Evolutionary conservation across 2,329 filamentous ascomycete genomes (phyloP).

Genomic region (Cryoendolithus antarcticus): DNA sequence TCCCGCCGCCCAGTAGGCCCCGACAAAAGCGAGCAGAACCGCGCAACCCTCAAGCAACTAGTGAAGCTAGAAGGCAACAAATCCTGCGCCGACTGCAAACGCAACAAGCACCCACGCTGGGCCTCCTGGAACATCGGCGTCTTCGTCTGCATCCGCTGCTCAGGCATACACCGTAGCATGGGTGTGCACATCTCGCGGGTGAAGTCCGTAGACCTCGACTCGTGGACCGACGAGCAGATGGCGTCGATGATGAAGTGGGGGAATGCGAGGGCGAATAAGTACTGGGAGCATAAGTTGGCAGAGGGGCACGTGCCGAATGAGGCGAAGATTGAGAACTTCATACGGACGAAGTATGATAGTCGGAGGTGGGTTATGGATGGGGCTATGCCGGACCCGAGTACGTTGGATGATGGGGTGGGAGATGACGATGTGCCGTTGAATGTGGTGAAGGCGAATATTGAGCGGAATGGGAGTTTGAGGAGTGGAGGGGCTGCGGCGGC

Average conservation of each 20-base stretch:
- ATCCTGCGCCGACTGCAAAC: conserved; percentile 95
- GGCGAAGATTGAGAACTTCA: conserved; percentile 98
- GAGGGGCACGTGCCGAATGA: conserved; percentile 86
- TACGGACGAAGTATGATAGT: conserved; percentile 95
- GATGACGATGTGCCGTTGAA: conserved; percentile 70
- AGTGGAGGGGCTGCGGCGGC: conserved; percentile 13
- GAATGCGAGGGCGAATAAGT: conserved; percentile 92
- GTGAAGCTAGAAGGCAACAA: conserved; percentile 94
- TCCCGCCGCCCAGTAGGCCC: conserved; percentile 56
- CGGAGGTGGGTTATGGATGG: conserved; percentile 99
- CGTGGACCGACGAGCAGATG: conserved; percentile 97
- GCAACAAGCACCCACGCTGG: conserved; percentile 98
- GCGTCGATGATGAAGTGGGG: conserved; percentile 92
- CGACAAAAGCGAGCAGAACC: conserved; percentile 85
- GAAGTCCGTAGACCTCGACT: conserved; percentile 94
- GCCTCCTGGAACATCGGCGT: conserved; percentile 97
- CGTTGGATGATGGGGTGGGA: conserved; percentile 60
- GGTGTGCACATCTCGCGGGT: conserved; percentile 96
- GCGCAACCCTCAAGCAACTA: conserved; percentile 83
- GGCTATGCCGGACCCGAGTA: conserved; percentile 81
- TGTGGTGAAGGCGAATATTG: conserved; percentile 56
- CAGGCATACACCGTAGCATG: conserved; percentile 96
- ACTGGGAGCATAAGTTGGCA: conserved; percentile 94
- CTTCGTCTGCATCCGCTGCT: conserved; percentile 92
- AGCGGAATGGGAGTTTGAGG: conserved; percentile 28